A percentile compares a stretch with the other conserved stretches of the same genome.
These are phyloP conservation scores for Penicillium sp. DNA, from an alignment of 2,329 filamentous ascomycete species.

Conservation along the genomic window DNA sequence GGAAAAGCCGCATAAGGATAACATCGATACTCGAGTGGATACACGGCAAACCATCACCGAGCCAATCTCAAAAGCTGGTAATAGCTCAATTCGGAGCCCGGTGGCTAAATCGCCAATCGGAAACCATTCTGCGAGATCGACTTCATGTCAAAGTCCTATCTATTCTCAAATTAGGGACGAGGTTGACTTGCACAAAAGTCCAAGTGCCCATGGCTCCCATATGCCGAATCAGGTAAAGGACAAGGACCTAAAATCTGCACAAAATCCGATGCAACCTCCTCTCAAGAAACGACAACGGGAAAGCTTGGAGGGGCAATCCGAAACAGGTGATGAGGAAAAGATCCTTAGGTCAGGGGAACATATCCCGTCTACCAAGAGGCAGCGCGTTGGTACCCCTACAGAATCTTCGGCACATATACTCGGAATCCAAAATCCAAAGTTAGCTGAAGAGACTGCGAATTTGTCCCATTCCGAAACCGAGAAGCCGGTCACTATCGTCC, in stretches of 20 bases:
- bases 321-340: not conserved
- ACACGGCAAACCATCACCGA: not conserved
- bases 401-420: not conserved
- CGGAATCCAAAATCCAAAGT: not conserved
- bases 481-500: not conserved
- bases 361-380: conserved; percentile 15
- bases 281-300: conserved; percentile 11
- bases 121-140: not conserved
- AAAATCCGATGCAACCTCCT: not conserved
- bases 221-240: not conserved
- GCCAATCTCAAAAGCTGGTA: not conserved
- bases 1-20: not conserved
- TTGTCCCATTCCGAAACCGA: not conserved
- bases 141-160: not conserved
- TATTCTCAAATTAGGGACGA: not conserved
- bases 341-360: not conserved
- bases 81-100: not conserved
- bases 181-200: not conserved
- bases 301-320: not conserved
- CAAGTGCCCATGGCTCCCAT: not conserved
- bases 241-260: not conserved
- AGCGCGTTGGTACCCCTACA: conserved; percentile 1
- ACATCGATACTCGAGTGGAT: not conserved
- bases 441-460: not conserved
- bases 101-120: not conserved